phyloP scores from a whole-genome alignment of 2,329 filamentous ascomycete genomes.

The Penicillium sp. region DNA sequence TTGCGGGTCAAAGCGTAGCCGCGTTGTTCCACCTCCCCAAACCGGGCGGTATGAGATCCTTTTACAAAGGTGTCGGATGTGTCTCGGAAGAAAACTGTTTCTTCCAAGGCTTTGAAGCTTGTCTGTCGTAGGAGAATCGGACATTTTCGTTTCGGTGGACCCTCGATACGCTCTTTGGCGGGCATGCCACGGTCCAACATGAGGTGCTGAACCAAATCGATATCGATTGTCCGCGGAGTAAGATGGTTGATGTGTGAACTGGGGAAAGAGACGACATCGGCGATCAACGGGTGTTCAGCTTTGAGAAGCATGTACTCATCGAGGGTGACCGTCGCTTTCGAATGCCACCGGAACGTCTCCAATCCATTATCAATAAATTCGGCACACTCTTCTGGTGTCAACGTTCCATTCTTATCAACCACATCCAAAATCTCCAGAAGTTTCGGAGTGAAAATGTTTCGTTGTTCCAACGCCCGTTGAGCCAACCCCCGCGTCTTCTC shows the following conservation, averaged over 20 bases:
- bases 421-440: constrained; percentile 39
- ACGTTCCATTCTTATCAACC: constrained; percentile 30
- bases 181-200: constrained; percentile 46
- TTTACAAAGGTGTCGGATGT: constrained; percentile 18
- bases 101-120: constrained; percentile 54
- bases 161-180: constrained; percentile 53
- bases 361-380: constrained; percentile 47
- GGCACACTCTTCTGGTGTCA: constrained; percentile 32
- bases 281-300: constrained; percentile 48
- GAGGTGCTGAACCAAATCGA: constrained; percentile 43
- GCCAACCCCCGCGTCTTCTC: constrained; percentile 34
- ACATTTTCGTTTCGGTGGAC: constrained; percentile 46
- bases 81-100: constrained; percentile 44
- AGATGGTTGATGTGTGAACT: constrained; percentile 56
- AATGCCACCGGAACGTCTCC: constrained; percentile 51
- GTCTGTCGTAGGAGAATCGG: constrained; percentile 54
- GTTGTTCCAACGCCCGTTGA: constrained; percentile 32
- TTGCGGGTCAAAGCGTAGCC: constrained; percentile 50
- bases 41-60: constrained; percentile 50
- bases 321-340: constrained; percentile 39
- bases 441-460: constrained; percentile 45
- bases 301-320: constrained; percentile 46
- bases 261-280: constrained; percentile 47
- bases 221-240: constrained; percentile 53
- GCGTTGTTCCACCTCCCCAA: constrained; percentile 56